A percentile compares a stretch with the other conserved stretches of the same genome.
phyloP scores from a whole-genome alignment of 2,329 filamentous ascomycete genomes.

The Aspergillus puulaauensis region DNA sequence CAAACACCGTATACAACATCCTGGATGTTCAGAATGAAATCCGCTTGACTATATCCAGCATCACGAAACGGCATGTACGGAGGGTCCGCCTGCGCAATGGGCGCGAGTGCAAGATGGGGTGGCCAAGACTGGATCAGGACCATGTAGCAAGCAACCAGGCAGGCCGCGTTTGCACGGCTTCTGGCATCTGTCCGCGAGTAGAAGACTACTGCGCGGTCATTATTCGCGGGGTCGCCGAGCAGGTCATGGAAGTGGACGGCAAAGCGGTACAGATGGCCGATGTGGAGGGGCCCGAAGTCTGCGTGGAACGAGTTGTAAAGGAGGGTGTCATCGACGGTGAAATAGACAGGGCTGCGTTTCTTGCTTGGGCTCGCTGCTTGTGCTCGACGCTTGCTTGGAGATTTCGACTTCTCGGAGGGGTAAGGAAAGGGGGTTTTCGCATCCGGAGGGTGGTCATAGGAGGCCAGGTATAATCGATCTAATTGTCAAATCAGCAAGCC shows the following conservation, averaged over 20 bases:
- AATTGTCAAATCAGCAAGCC: constrained; percentile 10
- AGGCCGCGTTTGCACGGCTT: constrained; percentile 87
- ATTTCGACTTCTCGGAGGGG: constrained; percentile 58
- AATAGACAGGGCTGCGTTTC: constrained; percentile 75
- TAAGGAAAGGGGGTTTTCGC: constrained; percentile 85
- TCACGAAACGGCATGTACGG: constrained; percentile 99
- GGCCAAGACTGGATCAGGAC: constrained; percentile 97
- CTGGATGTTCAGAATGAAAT: constrained; percentile 93
- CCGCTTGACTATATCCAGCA: constrained; percentile 96
- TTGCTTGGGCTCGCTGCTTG: constrained; percentile 59
- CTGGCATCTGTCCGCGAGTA: constrained; percentile 91
- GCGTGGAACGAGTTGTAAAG: constrained; percentile 98
- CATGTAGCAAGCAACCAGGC: constrained; percentile 97
- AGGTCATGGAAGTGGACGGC: constrained; percentile 95
- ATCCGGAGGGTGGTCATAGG: constrained; percentile 80
- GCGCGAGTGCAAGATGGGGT: constrained; percentile 89
- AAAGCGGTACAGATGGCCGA: constrained; percentile 95
- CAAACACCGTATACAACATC: constrained; percentile 98
- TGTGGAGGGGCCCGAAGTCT: constrained; percentile 96
- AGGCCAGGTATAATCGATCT: constrained; percentile 95
- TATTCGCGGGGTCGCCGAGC: constrained; percentile 85
- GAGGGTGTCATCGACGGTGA: constrained; percentile 87
- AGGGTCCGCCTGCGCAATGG: constrained; percentile 93
- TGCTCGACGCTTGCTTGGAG: constrained; percentile 72
- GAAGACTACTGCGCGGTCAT: constrained; percentile 87